Percentiles rank a stretch among this genome's conserved stretches.
Conservation (phyloP, 805 yeast species). For the Yarrowia sp. region DNA sequence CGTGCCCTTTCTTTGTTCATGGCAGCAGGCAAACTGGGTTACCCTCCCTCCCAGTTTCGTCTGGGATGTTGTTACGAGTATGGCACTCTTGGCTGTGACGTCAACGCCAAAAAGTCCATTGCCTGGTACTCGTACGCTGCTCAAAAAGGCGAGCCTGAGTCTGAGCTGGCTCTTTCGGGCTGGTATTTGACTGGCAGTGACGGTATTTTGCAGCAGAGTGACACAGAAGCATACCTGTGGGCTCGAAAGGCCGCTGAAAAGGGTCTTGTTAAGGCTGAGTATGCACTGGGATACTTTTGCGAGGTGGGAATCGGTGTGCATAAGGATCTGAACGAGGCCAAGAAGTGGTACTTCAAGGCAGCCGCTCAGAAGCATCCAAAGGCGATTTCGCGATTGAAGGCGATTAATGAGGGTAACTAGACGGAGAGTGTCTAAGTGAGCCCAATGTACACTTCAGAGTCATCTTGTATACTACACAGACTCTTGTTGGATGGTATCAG, state of each 20-base stretch:
- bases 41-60: conserved; percentile 66
- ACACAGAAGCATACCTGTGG: conserved; percentile 73
- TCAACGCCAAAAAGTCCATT: conserved; percentile 57
- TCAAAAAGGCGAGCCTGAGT: conserved; percentile 59
- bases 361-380: conserved; percentile 61
- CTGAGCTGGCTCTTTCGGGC: conserved; percentile 70
- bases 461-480: not conserved
- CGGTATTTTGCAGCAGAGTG: conserved; percentile 55
- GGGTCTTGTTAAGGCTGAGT: conserved; percentile 68
- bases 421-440: not conserved
- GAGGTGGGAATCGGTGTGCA: conserved; percentile 69
- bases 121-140: conserved; percentile 77
- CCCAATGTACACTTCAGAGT: not conserved
- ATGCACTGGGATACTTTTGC: conserved; percentile 65
- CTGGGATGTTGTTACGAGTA: conserved; percentile 72
- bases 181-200: conserved; percentile 78
- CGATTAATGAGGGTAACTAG: not conserved
- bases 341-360: conserved; percentile 57
- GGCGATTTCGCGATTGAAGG: conserved; percentile 45
- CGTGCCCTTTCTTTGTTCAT: conserved; percentile 53
- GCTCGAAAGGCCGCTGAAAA: conserved; percentile 66
- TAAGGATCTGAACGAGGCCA: conserved; percentile 49
- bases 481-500: no score
- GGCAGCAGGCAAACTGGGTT: conserved; percentile 58
- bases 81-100: conserved; percentile 54